Percentiles rank a stretch among this genome's conserved stretches.
Conservation (phyloP, 768 basidiomycete species). For the Pleurotus cornucopiae region DNA sequence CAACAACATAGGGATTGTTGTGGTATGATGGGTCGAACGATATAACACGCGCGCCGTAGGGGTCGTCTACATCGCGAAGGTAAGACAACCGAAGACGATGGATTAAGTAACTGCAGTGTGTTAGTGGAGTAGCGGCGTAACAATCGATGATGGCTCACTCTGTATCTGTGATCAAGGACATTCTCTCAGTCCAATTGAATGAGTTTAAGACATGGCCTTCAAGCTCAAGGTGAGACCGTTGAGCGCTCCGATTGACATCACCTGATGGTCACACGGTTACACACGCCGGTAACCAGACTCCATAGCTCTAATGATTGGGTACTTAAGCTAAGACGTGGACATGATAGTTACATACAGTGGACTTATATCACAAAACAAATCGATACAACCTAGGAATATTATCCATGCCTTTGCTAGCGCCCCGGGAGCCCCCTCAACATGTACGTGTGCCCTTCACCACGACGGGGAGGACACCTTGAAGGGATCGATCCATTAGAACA, state of each 20-base stretch:
- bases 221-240: background rate
- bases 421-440: too few relatives aligned
- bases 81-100: conserved; percentile 84
- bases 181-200: conserved; percentile 14
- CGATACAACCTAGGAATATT: too few relatives aligned
- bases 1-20: conserved; percentile 79
- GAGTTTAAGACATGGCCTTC: too few relatives aligned
- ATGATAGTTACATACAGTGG: too few relatives aligned
- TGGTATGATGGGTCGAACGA: conserved; percentile 74
- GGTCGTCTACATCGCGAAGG: conserved; percentile 85
- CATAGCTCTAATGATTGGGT: too few relatives aligned
- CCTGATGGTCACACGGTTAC: too few relatives aligned
- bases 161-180: conserved; percentile 66
- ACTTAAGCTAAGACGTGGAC: too few relatives aligned
- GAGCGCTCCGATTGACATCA: too few relatives aligned
- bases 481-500: background rate
- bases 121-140: background rate
- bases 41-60: conserved; percentile 78
- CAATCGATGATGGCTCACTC: conserved; percentile 33
- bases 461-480: conserved; percentile 20
- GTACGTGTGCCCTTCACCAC: conserved; percentile 11
- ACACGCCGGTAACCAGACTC: too few relatives aligned
- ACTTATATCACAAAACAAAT: too few relatives aligned
- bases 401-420: too few relatives aligned
- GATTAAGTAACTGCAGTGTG: conserved; percentile 54